Evolutionary conservation across 1,139 yeast genomes (phyloP), one percentile per base, ranked within the genome.

Genomic region (Pichia sp.): DNA sequence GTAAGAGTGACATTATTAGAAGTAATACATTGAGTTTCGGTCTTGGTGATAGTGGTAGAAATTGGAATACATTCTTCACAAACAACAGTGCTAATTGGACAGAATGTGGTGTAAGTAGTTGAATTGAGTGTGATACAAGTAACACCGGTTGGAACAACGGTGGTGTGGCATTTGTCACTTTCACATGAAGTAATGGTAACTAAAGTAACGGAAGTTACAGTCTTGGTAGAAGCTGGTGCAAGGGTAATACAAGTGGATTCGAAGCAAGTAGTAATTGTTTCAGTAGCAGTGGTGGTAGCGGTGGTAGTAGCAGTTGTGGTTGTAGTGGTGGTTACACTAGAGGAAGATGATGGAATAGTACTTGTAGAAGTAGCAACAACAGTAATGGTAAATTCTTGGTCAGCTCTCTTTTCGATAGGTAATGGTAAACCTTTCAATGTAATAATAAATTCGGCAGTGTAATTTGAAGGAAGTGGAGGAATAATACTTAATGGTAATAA

Each of bases 91-190:
- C 57, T 48, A 46, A 69, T 58, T 56, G 74, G 76, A 56, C 76
- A 71, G 64, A 65, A 71, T 28, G 76, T 71, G 47, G 75, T 69
- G 64, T 65, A 66, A 37, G 56, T 50, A 40, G 73, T 68, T 35
- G 46, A 57, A 23, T 43, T 46, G 27, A 51, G 51, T 41, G 76
- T 70, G 46, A 65, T 63, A 42, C 65, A 64, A 41, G 73, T 67
- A 43, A 70, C 61, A 51, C 75, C 76, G 48, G 77, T 70, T 45
- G 71, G 64, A 42, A 65, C 69, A 46, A 73, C 62, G 30, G 59
- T 54, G 44, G 60, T 63, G 28, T 68, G 45, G 58, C 78, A 74
- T 42, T 57, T 62, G 56, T 69, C 52, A 50, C 68, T 66, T 12
- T 58, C 49, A 63, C 78, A 73, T 43, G 75, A 67, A 48, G 80